phyloP scores from a whole-genome alignment of 106 monocot genomes.

The Triglochin maritima region DNA sequence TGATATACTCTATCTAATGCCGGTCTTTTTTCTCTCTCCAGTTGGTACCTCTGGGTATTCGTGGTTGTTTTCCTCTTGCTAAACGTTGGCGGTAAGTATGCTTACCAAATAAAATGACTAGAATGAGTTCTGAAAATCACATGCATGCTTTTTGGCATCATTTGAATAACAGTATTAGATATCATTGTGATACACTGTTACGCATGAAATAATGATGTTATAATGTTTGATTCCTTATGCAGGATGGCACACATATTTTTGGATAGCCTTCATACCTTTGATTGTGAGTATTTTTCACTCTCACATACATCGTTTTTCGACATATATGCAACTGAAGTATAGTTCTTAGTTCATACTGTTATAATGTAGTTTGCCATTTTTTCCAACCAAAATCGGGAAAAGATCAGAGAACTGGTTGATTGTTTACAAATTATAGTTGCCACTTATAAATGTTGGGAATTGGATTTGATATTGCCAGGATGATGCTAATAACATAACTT shows the following conservation, averaged over 20 bases:
- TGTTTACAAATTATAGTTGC: no score
- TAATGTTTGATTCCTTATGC: neutral
- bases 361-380: neutral
- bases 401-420: no score
- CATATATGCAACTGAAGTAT: neutral
- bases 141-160: no score
- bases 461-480: no score
- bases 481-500: no score
- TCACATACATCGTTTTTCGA: neutral
- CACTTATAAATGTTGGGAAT: no score
- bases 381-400: no score
- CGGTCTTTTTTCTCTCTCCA: slow-evolving; percentile 9
- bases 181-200: neutral
- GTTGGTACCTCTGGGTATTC: slow-evolving; percentile 80
- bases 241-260: slow-evolving; percentile 33
- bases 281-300: slow-evolving; percentile 12
- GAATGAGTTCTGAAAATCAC: neutral
- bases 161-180: neutral
- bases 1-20: no score
- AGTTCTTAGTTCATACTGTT: neutral
- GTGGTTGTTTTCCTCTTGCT: slow-evolving; percentile 61
- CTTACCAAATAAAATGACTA: neutral
- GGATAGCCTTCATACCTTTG: slow-evolving; percentile 31
- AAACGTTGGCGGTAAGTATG: slow-evolving; percentile 58
- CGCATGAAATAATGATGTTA: neutral